Percentiles rank a stretch among this genome's conserved stretches.
Evolutionary conservation across 1,139 yeast genomes (phyloP).

Genomic region (Zhuliangozyma blackwelliae): DNA sequence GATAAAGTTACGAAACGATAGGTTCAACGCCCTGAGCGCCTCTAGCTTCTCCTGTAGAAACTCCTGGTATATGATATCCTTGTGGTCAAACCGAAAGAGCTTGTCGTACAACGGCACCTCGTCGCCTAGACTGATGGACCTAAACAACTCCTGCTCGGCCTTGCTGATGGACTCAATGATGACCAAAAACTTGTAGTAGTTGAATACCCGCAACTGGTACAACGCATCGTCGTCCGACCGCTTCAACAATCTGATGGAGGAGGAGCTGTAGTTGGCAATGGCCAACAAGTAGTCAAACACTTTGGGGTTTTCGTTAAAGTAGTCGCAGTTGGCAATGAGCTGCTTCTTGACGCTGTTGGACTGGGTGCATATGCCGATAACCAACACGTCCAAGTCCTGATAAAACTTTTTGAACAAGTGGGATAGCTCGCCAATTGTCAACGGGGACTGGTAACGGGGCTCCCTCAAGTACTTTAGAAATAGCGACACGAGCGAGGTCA

Average conservation of each 20-base stretch:
- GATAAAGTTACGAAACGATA: slow-evolving; percentile 29
- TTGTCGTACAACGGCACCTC: slow-evolving; percentile 34
- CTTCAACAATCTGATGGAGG: slow-evolving; percentile 36
- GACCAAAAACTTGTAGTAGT: slow-evolving; percentile 36
- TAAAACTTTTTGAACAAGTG: slow-evolving; percentile 31
- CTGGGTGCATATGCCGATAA: slow-evolving; percentile 32
- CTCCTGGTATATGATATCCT: slow-evolving; percentile 35
- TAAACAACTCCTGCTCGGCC: slow-evolving; percentile 31
- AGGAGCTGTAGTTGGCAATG: slow-evolving; percentile 39
- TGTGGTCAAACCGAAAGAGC: slow-evolving; percentile 36
- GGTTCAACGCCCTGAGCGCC: slow-evolving; percentile 19
- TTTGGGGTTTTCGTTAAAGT: slow-evolving; percentile 28
- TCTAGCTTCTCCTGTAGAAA: slow-evolving; percentile 33
- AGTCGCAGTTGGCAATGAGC: slow-evolving; percentile 27
- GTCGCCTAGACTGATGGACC: slow-evolving; percentile 23
- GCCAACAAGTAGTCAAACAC: slow-evolving; percentile 41
- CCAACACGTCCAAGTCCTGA: slow-evolving; percentile 35
- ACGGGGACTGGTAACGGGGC: slow-evolving; percentile 42
- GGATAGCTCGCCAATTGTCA: slow-evolving; percentile 33
- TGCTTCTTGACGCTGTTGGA: slow-evolving; percentile 38
- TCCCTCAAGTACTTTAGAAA: slow-evolving; percentile 39
- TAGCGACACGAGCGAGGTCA: slow-evolving; percentile 12
- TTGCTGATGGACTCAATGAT: slow-evolving; percentile 30
- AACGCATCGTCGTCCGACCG: slow-evolving; percentile 36
- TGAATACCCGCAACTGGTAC: slow-evolving; percentile 37